Evolutionary conservation across 495 filamentous ascomycete species (phyloP), one percentile per base, ranked within the genome.

Genomic region (Neurospora cerealis): DNA sequence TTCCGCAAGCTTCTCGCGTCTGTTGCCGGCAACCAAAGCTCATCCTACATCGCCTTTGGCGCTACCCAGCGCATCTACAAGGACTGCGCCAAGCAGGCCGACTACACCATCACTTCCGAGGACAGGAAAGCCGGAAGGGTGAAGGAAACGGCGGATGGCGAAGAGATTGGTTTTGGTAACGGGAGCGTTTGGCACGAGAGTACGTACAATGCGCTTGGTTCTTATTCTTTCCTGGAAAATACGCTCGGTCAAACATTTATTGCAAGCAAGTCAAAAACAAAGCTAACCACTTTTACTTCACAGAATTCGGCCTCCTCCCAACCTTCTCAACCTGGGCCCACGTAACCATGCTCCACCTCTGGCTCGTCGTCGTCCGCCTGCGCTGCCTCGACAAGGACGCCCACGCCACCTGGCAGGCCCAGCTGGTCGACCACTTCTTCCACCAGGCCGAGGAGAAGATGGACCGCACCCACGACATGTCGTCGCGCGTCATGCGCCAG

Each of bases 291-390:
- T 24, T 11, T 13, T 5, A 19, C 39, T 37, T 19, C 1, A 17
- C 62, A 83, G 82, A 78, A 76, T 94, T 86, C 71, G 88, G 86
- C 17, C 88, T 97, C 38, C 81, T 84, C 32, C 92, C 93, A 2
- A 99, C 93, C 0, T 99, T 99, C 83, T 92, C 88, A 73, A 95
- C 93, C 69, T 99, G 96, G 96, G 91, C 96, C 8, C 96, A 98
- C 80, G 89, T 98, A 48, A 95, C 94, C 24, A 94, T 98, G 85
- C 87, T 98, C 17, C 94, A 99, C 84, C 92, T 98, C 90, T 98
- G 97, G 85, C 87, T 97, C 70, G 82, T 98, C 48, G 91, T 91
- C n/a, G 91, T 92, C n/a, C 91, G 95, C 54, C 84, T 98, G 69
- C 92, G 96, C 69, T 87, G 86, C 74, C 87, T 96, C 73, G 91